Evolutionary conservation across 129 eudicot species (phyloP).

Genomic region (Arctium lappa): DNA sequence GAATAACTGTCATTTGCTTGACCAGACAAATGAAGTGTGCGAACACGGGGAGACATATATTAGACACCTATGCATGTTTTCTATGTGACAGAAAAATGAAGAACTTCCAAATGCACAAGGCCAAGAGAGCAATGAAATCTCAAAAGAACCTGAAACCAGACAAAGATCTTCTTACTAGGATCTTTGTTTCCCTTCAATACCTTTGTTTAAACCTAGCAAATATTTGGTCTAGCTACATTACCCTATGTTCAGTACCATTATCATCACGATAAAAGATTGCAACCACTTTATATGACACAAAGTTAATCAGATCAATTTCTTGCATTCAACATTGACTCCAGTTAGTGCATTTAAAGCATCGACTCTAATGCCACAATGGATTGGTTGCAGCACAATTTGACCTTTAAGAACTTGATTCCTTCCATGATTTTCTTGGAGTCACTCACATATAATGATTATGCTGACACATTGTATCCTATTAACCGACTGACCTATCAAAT

Average conservation of each 20-base stretch:
- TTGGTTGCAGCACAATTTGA: no score
- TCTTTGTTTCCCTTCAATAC: not conserved
- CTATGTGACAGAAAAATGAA: not conserved
- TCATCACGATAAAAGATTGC: not conserved
- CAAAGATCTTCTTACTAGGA: not conserved
- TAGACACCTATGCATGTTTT: constrained; percentile 5
- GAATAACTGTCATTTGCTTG: constrained; percentile 19
- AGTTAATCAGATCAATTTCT: no score
- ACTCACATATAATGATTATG: no score
- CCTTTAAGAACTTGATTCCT: no score
- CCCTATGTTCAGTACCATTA: not conserved
- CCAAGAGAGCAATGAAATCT: not conserved
- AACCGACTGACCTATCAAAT: no score
- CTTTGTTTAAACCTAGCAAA: not conserved
- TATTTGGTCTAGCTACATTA: not conserved
- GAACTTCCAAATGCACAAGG: not conserved
- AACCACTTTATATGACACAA: not conserved
- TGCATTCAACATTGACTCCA: no score
- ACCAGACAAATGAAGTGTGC: constrained; percentile 4
- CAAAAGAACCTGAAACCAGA: not conserved
- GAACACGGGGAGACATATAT: constrained; percentile 9
- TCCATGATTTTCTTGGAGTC: no score
- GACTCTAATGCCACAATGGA: no score
- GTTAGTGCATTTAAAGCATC: no score
- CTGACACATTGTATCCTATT: no score